These are phyloP conservation scores for Fraxinus latifolia DNA, from an alignment of 305 asterid genomes.

Conservation along the genomic window DNA sequence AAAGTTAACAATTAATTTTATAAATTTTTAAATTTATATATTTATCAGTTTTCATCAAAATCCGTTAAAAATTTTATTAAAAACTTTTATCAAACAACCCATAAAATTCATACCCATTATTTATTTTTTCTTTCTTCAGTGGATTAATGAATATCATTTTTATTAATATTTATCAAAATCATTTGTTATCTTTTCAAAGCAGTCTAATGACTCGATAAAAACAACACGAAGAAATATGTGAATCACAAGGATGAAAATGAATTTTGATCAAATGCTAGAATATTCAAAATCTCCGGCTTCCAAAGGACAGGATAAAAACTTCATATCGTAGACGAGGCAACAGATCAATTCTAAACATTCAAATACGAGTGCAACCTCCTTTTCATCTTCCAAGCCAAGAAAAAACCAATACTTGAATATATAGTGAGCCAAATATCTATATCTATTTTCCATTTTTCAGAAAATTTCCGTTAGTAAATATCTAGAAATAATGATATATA, in stretches of 20 bases:
- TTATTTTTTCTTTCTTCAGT: neutral
- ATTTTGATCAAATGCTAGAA: neutral
- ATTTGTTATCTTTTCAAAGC: no score
- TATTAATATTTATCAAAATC: neutral
- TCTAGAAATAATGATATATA: neutral
- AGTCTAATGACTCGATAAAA: neutral
- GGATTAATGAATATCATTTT: no score
- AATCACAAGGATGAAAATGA: neutral
- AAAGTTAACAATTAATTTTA: neutral
- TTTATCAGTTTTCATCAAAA: no score
- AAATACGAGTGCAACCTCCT: neutral
- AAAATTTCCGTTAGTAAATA: neutral
- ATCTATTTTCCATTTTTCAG: neutral
- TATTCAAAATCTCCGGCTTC: neutral
- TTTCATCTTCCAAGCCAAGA: neutral
- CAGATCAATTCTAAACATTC: neutral
- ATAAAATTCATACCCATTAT: neutral
- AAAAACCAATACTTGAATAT: neutral
- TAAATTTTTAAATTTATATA: no score
- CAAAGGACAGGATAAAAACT: no score
- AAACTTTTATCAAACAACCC: neutral
- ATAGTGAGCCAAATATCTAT: neutral
- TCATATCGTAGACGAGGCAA: neutral
- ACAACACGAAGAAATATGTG: neutral
- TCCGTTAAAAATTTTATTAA: no score